Percentiles rank a stretch among this genome's conserved stretches.
These are phyloP conservation scores for Coprinopsis strossmayeri DNA, from an alignment of 768 basidiomycete genomes.

Conservation along the genomic window DNA sequence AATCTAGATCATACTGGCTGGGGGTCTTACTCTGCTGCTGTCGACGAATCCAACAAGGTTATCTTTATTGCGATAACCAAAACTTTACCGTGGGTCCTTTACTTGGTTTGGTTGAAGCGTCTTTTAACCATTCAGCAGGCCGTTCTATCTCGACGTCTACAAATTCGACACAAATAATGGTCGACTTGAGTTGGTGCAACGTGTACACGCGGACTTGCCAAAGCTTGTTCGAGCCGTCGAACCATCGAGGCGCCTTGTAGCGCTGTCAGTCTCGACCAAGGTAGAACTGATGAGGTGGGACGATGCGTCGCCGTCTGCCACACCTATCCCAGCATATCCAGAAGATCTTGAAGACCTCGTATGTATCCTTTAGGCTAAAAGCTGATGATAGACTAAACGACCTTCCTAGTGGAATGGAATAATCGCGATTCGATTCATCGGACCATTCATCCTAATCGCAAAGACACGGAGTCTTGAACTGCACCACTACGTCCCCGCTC, in stretches of 20 bases:
- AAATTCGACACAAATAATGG: neutral
- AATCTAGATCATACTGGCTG: neutral
- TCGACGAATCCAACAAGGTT: neutral
- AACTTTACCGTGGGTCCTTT: neutral
- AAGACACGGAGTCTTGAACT: constrained; percentile 47
- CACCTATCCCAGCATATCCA: constrained; percentile 13
- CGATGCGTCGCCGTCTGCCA: constrained; percentile 6
- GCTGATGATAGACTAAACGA: too few relatives aligned
- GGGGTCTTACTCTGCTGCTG: neutral
- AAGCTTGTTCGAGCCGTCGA: constrained; percentile 31
- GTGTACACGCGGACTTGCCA: constrained; percentile 14
- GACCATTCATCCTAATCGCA: constrained; percentile 44
- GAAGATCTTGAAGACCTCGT: constrained; percentile 30
- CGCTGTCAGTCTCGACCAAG: constrained; percentile 21
- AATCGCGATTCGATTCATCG: constrained; percentile 37
- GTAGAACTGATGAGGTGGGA: constrained; percentile 36
- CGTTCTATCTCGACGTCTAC: neutral
- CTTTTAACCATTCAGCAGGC: neutral
- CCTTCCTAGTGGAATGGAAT: constrained; percentile 33
- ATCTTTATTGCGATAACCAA: neutral
- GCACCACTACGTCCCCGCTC: constrained; percentile 22
- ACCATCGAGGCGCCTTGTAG: constrained; percentile 22
- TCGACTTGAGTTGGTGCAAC: constrained; percentile 14
- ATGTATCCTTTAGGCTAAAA: constrained; percentile 13
- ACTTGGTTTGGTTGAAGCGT: neutral